A percentile compares a stretch with the other conserved stretches of the same genome.
These are phyloP conservation scores for Coemansia sp. DNA, from an alignment of 192 early-diverging fungal genomes.

Conservation along the genomic window DNA sequence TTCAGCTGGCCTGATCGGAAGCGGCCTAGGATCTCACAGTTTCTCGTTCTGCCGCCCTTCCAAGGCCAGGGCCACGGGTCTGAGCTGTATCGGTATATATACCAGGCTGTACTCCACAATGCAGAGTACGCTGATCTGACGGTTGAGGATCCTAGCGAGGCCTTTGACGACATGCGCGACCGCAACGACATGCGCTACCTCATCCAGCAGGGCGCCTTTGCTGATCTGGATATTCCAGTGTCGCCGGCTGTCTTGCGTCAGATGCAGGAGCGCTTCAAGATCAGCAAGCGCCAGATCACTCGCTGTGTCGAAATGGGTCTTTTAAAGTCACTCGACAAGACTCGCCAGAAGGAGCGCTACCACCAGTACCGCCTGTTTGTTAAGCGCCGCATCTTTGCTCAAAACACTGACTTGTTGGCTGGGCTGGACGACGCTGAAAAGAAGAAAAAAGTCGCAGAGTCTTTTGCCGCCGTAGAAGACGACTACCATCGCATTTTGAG, in stretches of 20 bases:
- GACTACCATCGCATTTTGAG: conserved; percentile 71
- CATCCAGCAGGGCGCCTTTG: conserved; percentile 60
- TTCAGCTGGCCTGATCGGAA: conserved; percentile 78
- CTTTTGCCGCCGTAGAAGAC: conserved; percentile 72
- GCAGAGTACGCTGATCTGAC: conserved; percentile 40
- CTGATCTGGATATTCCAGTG: conserved; percentile 66
- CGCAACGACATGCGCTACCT: conserved; percentile 76
- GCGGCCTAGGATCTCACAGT: conserved; percentile 92
- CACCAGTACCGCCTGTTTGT: conserved; percentile 76
- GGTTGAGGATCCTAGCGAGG: conserved; percentile 95
- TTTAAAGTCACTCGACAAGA: conserved; percentile 63
- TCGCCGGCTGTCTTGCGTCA: conserved; percentile 46
- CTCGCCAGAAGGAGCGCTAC: conserved; percentile 50
- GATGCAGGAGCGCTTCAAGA: conserved; percentile 67
- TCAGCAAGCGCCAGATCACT: conserved; percentile 81
- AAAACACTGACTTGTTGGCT: conserved; percentile 75
- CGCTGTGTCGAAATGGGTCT: conserved; percentile 82
- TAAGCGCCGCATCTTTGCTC: conserved; percentile 80
- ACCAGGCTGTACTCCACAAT: conserved; percentile 33
- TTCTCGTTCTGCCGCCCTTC: conserved; percentile 89
- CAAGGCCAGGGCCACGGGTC: conserved; percentile 84
- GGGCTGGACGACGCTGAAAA: conserved; percentile 67
- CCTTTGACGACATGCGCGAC: conserved; percentile 85
- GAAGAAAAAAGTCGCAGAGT: conserved; percentile 75
- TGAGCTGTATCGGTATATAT: conserved; percentile 67